phyloP scores from a whole-genome alignment of 1,139 yeast genomes.

The Debaryomyces psychrophilus region DNA sequence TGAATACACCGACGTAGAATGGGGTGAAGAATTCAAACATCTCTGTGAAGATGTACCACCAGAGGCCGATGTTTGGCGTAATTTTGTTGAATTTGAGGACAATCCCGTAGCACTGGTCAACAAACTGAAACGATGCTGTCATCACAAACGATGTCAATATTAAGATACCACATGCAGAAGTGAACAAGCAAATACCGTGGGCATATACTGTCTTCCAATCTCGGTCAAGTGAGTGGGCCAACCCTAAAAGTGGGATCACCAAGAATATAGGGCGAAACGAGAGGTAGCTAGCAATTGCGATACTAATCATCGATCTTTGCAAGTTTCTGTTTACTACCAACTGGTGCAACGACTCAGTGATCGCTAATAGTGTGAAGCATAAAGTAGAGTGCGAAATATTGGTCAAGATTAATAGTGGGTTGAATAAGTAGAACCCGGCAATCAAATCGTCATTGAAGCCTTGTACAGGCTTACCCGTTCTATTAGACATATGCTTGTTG shows the following conservation, averaged over 20 bases:
- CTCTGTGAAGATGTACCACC: constrained; percentile 99
- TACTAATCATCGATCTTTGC: constrained; percentile 50
- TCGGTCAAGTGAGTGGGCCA: constrained; percentile 28
- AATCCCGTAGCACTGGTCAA: constrained; percentile 64
- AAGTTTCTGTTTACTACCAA: constrained; percentile 45
- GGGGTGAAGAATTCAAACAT: constrained; percentile 88
- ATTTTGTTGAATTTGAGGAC: constrained; percentile 66
- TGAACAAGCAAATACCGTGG: constrained; percentile 30
- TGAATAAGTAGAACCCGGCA: constrained; percentile 69
- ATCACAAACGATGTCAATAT: constrained; percentile 34
- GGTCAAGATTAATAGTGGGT: constrained; percentile 75
- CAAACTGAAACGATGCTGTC: constrained; percentile 49
- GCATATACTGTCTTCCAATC: constrained; percentile 23
- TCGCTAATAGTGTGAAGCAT: constrained; percentile 58
- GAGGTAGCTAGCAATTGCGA: constrained; percentile 68
- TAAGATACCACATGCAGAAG: constrained; percentile 34
- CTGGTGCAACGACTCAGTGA: constrained; percentile 54
- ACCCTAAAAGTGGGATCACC: constrained; percentile 55
- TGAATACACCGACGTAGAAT: constrained; percentile 83
- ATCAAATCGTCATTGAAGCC: constrained; percentile 48
- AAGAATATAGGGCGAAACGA: constrained; percentile 64
- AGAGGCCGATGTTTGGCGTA: constrained; percentile 84
- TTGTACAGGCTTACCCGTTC: constrained; percentile 19
- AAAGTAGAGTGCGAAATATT: constrained; percentile 72
- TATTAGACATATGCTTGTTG: constrained; percentile 30